Base-by-base conservation (phyloP, 257 asterid genomes). In the Plantago elongata region DNA sequence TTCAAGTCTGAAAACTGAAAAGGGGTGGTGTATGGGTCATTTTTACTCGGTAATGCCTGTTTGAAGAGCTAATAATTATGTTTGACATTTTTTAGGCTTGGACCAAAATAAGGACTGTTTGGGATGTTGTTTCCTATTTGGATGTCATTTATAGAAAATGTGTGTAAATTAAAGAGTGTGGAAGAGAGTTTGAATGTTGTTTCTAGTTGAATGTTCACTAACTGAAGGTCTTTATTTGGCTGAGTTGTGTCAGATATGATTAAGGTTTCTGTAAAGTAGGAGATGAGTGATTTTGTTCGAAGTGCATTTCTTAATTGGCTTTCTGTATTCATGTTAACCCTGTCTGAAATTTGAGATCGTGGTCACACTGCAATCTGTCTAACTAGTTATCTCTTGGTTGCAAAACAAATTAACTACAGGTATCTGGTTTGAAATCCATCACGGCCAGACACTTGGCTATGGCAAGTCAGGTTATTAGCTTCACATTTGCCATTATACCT, bases 381-480 rank as follows among this genome's bases (percentile, higher is more conserved):
- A 47, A 22, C 9, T 13, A 8, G 45, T 64, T 56, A 42, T 72
- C 30, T 65, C 55, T 56, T 27, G 54, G 34, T 15, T 63, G 63
- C 43, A 57, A 65, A 68, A 34, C 55, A 66, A 66, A 54, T 67
- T 71, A 78, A 61, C 54, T 77, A 62, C 90, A 92, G 99, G 99
- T 92, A 70, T 89, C 99, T 72, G 99, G 97, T 74, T 81, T 92
- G 89, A 89, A 83, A 80, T 92, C 99, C 75, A 92, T 92, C 69
- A 92, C 99, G 64, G 89, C 99, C 65, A 86, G 93, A 79, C 97
- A 92, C 82, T 75, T 92, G 78, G 99, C 97, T 65, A 79, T 92
- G 95, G 95, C 99, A 62, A 92, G 99, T 77, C 99, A 92, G 76
- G 97, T 87, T 69, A 85, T 92, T 71, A 87, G 97, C 75, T 89